Evolutionary conservation across 139 green algal species (phyloP).

Genomic region (Chlorella sp.): DNA sequence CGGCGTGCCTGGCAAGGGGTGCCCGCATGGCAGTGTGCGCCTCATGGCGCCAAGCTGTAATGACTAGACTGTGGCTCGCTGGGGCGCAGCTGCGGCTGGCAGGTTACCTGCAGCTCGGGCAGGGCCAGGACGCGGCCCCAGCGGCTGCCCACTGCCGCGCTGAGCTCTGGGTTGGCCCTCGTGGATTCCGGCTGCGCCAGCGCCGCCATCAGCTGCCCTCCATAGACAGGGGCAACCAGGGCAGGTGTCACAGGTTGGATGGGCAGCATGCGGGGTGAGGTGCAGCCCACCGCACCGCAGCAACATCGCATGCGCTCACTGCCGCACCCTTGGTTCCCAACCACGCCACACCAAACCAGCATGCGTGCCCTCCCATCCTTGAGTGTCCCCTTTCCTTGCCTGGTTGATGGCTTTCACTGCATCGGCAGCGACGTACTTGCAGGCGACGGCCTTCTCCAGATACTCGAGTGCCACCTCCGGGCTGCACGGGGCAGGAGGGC

Average conservation of each 20-base stretch:
- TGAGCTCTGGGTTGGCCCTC: too few relatives aligned
- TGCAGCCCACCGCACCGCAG: not conserved
- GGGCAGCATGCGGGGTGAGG: too few relatives aligned
- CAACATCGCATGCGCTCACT: not conserved
- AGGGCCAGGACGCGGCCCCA: too few relatives aligned
- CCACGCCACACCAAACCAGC: not conserved
- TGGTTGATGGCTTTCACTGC: conserved; percentile 54
- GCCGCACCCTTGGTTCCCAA: not conserved
- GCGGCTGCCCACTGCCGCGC: too few relatives aligned
- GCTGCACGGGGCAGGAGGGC: not conserved
- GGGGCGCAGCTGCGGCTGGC: conserved; percentile 36
- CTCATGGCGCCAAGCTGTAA: not conserved
- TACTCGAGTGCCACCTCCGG: conserved; percentile 35
- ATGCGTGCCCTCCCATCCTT: not conserved
- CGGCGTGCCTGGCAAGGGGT: too few relatives aligned
- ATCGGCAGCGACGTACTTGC: conserved; percentile 68
- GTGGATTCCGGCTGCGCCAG: too few relatives aligned
- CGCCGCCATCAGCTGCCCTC: too few relatives aligned
- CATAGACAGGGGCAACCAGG: too few relatives aligned
- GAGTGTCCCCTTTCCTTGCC: not conserved
- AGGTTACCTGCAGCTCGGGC: too few relatives aligned
- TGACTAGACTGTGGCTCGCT: too few relatives aligned
- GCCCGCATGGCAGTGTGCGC: not conserved
- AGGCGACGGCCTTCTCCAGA: conserved; percentile 61
- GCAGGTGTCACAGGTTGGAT: not conserved